These are phyloP conservation scores for Penicilliopsis zonata DNA, from an alignment of 495 filamentous ascomycete genomes.

Conservation along the genomic window DNA sequence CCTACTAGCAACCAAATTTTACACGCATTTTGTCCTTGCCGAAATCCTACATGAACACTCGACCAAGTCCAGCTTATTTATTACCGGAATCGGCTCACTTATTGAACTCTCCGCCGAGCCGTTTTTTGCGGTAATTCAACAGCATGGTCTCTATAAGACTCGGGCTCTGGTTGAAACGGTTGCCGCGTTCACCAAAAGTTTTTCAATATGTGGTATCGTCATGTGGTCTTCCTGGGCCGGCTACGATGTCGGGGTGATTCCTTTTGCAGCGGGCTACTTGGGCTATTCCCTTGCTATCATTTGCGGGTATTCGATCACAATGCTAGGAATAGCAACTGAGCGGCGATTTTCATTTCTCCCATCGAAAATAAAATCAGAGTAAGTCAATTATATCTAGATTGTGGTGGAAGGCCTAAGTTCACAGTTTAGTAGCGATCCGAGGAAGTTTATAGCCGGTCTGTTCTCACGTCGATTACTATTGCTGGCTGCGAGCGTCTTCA, in stretches of 20 bases:
- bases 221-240: constrained; percentile 39
- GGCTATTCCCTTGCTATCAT: constrained; percentile 58
- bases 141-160: constrained; percentile 64
- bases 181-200: constrained; percentile 66
- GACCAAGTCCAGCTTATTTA: constrained; percentile 45
- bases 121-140: constrained; percentile 71
- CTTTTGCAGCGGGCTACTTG: constrained; percentile 84
- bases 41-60: constrained; percentile 46
- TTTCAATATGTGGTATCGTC: constrained; percentile 53
- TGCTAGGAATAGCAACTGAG: constrained; percentile 24
- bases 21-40: constrained; percentile 43
- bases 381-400: constrained; percentile 11
- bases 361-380: constrained; percentile 32
- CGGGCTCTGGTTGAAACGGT: constrained; percentile 68
- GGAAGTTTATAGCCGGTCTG: constrained; percentile 42
- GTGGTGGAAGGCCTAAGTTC: constrained; percentile 3
- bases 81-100: constrained; percentile 66
- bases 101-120: constrained; percentile 78
- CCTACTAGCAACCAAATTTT: constrained; percentile 47
- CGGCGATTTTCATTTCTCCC: constrained; percentile 49
- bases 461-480: constrained; percentile 55
- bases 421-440: constrained; percentile 10
- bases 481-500: constrained; percentile 64
- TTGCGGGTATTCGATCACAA: constrained; percentile 47
- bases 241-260: constrained; percentile 57